phyloP scores from a whole-genome alignment of 2,329 filamentous ascomycete genomes.

The Neofusicoccum parvum region DNA sequence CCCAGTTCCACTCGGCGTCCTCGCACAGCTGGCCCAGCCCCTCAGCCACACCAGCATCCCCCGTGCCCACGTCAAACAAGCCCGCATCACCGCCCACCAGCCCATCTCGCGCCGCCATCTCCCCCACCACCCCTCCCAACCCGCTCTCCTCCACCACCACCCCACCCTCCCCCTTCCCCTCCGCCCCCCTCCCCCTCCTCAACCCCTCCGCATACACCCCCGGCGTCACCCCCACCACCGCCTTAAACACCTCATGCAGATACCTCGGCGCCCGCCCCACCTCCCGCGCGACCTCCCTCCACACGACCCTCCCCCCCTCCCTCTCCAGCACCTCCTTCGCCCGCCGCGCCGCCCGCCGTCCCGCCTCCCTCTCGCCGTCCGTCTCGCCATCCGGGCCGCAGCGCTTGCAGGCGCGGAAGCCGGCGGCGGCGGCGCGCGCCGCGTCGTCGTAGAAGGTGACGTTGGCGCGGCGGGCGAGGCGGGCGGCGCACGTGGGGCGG shows the following conservation, averaged over 20 bases:
- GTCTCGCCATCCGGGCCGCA: conserved; percentile 56
- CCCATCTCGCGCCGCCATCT: neutral
- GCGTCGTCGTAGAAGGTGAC: conserved; percentile 57
- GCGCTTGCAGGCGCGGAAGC: conserved; percentile 61
- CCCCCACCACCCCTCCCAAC: no score
- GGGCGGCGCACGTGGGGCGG: conserved; percentile 61
- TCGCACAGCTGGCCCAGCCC: neutral
- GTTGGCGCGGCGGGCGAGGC: conserved; percentile 60
- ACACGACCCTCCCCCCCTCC: conserved; percentile 32
- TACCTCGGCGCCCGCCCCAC: conserved; percentile 60
- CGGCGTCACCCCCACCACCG: conserved; percentile 56
- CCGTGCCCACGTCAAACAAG: neutral
- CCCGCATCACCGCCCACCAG: neutral
- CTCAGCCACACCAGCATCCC: neutral
- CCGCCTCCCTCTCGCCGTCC: conserved; percentile 29
- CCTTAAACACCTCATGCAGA: conserved; percentile 62
- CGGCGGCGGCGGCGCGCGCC: conserved; percentile 49
- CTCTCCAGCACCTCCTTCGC: conserved; percentile 27
- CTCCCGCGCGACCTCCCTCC: conserved; percentile 53
- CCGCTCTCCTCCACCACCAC: neutral
- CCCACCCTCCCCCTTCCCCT: neutral
- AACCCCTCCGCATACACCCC: conserved; percentile 40
- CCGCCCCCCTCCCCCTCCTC: neutral
- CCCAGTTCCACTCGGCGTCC: neutral
- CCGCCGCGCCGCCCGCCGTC: conserved; percentile 40